Conservation (phyloP, 139 green algal genomes). For the Coelastrella sp. region DNA sequence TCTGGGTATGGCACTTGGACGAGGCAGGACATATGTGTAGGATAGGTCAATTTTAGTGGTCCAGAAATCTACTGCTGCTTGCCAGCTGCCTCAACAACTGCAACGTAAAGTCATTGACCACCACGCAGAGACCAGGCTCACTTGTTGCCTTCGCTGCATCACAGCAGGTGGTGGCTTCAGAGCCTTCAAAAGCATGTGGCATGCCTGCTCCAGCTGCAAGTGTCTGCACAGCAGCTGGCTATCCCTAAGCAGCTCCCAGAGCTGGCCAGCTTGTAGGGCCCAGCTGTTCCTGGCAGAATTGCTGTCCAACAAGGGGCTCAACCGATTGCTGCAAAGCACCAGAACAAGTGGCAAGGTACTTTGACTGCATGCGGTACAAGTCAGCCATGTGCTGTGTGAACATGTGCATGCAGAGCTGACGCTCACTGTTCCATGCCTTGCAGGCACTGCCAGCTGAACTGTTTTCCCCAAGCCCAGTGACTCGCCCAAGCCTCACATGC, state of each 20-base stretch:
- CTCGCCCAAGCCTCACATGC: too few species aligned
- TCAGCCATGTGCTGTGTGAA: too few species aligned
- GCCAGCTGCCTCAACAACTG: background rate
- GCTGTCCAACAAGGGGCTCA: background rate
- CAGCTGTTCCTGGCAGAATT: slow-evolving; percentile 7
- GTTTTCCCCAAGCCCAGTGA: too few species aligned
- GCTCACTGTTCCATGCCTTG: too few species aligned
- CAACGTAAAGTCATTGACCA: background rate
- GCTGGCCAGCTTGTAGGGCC: slow-evolving; percentile 53
- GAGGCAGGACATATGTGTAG: too few species aligned
- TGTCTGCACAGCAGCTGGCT: slow-evolving; percentile 49
- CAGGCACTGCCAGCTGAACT: too few species aligned
- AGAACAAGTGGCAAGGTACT: background rate
- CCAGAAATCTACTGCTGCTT: too few species aligned
- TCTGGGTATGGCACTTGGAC: too few species aligned
- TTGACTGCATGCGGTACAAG: too few species aligned
- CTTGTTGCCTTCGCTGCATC: slow-evolving; percentile 34
- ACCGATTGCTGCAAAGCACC: background rate
- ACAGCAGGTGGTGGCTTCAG: slow-evolving; percentile 43
- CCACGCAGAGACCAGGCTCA: background rate
- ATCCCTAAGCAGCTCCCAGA: slow-evolving; percentile 74
- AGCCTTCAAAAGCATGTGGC: slow-evolving; percentile 33
- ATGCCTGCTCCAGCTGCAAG: slow-evolving; percentile 43
- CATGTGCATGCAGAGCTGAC: too few species aligned
- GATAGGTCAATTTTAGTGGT: too few species aligned